These are phyloP conservation scores for Endogone sp. DNA, from an alignment of 192 early-diverging fungal species.

Conservation along the genomic window DNA sequence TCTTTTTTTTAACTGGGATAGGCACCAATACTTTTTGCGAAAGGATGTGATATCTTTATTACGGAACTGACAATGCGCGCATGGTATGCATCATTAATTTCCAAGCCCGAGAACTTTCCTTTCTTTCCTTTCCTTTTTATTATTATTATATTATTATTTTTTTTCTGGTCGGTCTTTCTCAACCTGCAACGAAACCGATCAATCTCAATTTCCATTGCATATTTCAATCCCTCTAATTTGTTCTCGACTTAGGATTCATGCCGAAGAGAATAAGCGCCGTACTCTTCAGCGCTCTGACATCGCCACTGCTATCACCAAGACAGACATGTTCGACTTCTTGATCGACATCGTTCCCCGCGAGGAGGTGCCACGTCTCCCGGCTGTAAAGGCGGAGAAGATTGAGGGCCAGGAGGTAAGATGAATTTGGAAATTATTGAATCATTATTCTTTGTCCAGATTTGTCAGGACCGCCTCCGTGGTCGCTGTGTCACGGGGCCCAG, in stretches of 20 bases:
- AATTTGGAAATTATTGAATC: no score
- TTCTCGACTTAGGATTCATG: conserved; percentile 62
- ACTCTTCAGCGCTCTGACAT: conserved; percentile 92
- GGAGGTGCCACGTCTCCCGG: conserved; percentile 35
- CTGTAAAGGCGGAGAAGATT: no score
- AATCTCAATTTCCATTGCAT: no score
- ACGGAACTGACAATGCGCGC: conserved; percentile 79
- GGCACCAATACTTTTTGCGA: conserved; percentile 90
- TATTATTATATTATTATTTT: no score
- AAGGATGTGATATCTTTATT: conserved; percentile 96
- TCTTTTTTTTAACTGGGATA: conserved; percentile 55
- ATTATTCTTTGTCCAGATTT: no score
- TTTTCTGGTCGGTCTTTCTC: no score
- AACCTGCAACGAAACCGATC: no score
- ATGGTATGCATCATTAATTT: conserved; percentile 42
- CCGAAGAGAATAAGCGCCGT: conserved; percentile 95
- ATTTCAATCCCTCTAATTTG: not conserved
- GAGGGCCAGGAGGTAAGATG: no score
- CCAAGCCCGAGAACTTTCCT: not conserved
- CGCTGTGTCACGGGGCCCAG: no score
- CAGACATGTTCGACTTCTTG: conserved; percentile 96
- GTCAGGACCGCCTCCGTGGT: no score
- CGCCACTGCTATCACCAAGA: conserved; percentile 83
- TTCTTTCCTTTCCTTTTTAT: not conserved
- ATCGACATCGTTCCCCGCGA: conserved; percentile 97